Conservation (phyloP, 768 basidiomycete species). For the Boletus reticuloceps region DNA sequence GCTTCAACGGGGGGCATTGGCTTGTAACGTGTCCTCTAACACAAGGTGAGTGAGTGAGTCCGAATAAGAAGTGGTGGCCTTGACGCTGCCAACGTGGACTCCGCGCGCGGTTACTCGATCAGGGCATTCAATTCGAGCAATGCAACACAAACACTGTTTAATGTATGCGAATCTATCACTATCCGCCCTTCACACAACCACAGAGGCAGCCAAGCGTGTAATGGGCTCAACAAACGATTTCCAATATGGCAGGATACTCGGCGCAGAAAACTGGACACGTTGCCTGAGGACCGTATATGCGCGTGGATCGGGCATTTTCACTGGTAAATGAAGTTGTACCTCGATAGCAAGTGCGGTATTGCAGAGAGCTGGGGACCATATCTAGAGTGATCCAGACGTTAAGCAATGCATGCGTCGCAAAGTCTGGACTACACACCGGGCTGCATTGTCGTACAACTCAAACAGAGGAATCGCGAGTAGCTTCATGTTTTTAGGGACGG, state of each 20-base stretch:
- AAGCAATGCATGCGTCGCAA: not conserved
- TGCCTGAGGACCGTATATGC: not conserved
- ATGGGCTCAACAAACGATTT: not conserved
- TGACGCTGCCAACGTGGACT: conserved; percentile 10
- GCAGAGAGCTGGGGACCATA: conserved; percentile 95
- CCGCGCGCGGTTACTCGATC: conserved; percentile 21
- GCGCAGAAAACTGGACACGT: not conserved
- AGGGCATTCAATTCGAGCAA: not conserved
- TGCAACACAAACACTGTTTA: conserved; percentile 6
- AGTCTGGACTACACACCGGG: conserved; percentile 48
- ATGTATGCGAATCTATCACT: conserved; percentile 3
- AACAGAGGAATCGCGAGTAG: conserved; percentile 94
- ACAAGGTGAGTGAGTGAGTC: not conserved
- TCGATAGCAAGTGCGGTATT: conserved; percentile 88
- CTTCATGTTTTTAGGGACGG: conserved; percentile 99
- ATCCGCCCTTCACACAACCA: not conserved
- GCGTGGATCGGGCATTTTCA: conserved; percentile 20
- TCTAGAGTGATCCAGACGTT: conserved; percentile 27
- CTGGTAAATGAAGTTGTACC: conserved; percentile 82
- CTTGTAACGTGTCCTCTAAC: not conserved
- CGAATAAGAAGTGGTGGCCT: not conserved
- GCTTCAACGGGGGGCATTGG: conserved; percentile 20
- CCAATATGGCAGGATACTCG: not conserved
- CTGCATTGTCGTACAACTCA: conserved; percentile 97
- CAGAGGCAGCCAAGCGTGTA: not conserved